Evolutionary conservation across 257 asterid species (phyloP), one percentile per base, ranked within the genome.

Genomic region (Paulownia fortunei): DNA sequence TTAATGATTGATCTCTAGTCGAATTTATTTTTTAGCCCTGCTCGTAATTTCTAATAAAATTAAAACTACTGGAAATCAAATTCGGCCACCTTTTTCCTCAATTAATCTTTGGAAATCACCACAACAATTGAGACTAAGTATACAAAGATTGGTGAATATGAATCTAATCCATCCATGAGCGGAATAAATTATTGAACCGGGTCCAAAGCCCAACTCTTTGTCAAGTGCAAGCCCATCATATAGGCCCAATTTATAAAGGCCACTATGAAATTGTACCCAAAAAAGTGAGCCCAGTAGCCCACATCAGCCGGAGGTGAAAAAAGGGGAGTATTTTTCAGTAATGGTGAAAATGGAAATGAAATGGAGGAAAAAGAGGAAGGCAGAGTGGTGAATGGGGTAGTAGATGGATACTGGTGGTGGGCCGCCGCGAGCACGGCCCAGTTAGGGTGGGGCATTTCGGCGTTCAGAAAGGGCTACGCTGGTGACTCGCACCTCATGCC

Each of bases 401-500:
- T 80, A 0, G 63, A 67, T 4, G 84, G 77, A 49, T 54, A 80
- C 84, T 88, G 93, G 91, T 84, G 84, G 87, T 90, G 97, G 97
- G 88, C 85, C 16, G 89, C 85, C 46, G 91, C 93, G 21, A 82
- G 95, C 77, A 47, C 89, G 10, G 91, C 84, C 27, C 97, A 94
- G 73, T 86, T 92, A 15, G 84, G 87, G 24, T 90, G 88, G 90
- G 98, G 87, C 0, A 69, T 86, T 71, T 82, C 82, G 63, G 36
- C 82, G 8, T 66, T 54, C 71, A 80, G 82, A 59, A 89, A 37
- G 85, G 96, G 96, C 12, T 77, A 62, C 78, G 70, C 90, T 76
- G 93, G 92, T 47, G 87, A 85, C 65, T 85, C 86, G 18, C 68
- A 39, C 70, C 41, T 88, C 67, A 92, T 93, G 98, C 97, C 97